Conservation (phyloP, 805 yeast genomes). For the Yamadazyma paraphyllophila region DNA sequence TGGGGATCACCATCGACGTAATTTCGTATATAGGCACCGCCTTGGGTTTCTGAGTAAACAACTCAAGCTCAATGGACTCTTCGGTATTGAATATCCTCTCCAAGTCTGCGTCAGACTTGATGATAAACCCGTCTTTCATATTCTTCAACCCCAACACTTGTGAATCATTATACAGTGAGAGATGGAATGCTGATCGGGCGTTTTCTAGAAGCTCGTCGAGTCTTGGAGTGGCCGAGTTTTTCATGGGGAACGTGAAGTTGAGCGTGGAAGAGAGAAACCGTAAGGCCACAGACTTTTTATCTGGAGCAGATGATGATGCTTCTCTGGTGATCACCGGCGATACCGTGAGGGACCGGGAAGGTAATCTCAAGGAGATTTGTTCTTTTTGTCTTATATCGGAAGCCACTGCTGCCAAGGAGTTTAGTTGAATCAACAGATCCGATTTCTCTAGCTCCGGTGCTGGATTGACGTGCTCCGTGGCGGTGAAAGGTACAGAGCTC, state of each 20-base stretch:
- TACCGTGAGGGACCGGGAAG: background rate
- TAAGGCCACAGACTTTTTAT: conserved; percentile 36
- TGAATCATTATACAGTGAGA: conserved; percentile 16
- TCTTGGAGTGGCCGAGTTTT: conserved; percentile 77
- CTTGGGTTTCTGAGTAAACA: conserved; percentile 32
- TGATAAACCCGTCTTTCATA: conserved; percentile 21
- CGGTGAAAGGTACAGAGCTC: conserved; percentile 27
- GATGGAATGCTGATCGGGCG: conserved; percentile 66
- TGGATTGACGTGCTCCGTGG: background rate
- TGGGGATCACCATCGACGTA: conserved; percentile 30
- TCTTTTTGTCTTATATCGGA: conserved; percentile 14
- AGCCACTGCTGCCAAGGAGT: conserved; percentile 37
- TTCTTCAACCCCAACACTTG: conserved; percentile 27
- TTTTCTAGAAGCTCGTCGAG: conserved; percentile 74
- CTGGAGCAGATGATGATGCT: background rate
- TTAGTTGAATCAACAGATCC: conserved; percentile 17
- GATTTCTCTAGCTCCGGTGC: background rate
- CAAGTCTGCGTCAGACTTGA: conserved; percentile 35
- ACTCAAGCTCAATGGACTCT: conserved; percentile 34
- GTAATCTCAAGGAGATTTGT: conserved; percentile 16
- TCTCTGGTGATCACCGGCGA: conserved; percentile 1
- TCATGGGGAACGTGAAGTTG: conserved; percentile 62
- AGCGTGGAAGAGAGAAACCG: conserved; percentile 54
- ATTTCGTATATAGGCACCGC: conserved; percentile 38
- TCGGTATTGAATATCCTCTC: conserved; percentile 35